Conservation (phyloP, 768 basidiomycete genomes). For the Lentinula sp. region DNA sequence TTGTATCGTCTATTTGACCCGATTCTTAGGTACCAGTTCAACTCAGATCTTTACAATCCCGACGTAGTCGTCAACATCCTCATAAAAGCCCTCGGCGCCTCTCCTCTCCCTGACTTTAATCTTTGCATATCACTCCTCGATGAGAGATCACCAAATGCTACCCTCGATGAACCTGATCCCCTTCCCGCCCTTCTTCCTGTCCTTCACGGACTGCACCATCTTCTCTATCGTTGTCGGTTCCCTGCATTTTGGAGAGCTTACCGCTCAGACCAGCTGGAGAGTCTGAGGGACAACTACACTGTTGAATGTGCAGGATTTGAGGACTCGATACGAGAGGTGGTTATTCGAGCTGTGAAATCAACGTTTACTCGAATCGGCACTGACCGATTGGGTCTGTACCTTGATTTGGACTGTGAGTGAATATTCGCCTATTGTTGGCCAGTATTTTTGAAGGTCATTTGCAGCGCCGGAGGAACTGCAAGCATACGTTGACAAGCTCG, state of each 20-base stretch:
- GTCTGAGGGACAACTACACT: slow-evolving; percentile 81
- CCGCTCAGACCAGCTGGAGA: slow-evolving; percentile 61
- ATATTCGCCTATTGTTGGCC: background rate
- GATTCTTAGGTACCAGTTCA: slow-evolving; percentile 82
- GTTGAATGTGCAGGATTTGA: slow-evolving; percentile 81
- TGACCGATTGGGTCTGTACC: slow-evolving; percentile 63
- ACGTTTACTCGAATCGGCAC: slow-evolving; percentile 71
- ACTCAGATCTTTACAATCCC: slow-evolving; percentile 86
- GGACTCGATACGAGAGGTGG: slow-evolving; percentile 74
- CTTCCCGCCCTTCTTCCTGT: slow-evolving; percentile 64
- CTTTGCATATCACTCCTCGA: slow-evolving; percentile 91
- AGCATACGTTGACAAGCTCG: slow-evolving; percentile 55
- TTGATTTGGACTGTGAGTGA: slow-evolving; percentile 55
- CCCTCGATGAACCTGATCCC: slow-evolving; percentile 78
- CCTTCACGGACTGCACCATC: slow-evolving; percentile 58
- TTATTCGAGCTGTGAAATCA: slow-evolving; percentile 68
- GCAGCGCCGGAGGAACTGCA: slow-evolving; percentile 50
- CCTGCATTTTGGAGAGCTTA: slow-evolving; percentile 80
- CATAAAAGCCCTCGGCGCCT: slow-evolving; percentile 80
- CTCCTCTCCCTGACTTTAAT: slow-evolving; percentile 89
- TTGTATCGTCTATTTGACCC: background rate
- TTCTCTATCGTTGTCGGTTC: slow-evolving; percentile 82
- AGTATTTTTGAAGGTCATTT: background rate
- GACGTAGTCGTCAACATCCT: slow-evolving; percentile 94
- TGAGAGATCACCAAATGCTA: slow-evolving; percentile 50